phyloP scores from a whole-genome alignment of 2,329 filamentous ascomycete species.

The Xylariomycetidae sp. region DNA sequence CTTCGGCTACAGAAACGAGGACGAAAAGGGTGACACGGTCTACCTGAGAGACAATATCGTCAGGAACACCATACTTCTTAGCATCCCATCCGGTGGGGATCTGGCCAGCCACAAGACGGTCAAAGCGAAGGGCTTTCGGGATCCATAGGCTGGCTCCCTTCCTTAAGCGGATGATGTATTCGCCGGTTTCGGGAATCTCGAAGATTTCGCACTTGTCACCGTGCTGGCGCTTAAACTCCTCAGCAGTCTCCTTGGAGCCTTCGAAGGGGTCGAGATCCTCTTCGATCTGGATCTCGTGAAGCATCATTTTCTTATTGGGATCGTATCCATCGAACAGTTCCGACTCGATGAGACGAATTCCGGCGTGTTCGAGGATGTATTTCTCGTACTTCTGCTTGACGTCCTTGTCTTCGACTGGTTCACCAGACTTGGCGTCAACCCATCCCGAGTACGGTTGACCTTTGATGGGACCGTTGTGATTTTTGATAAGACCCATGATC shows the following conservation, averaged over 20 bases:
- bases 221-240: constrained; percentile 96
- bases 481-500: constrained; percentile 99
- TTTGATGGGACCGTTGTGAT: constrained; percentile 94
- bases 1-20: constrained; percentile 88
- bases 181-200: constrained; percentile 86
- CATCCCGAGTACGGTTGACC: constrained; percentile 94
- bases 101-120: constrained; percentile 94
- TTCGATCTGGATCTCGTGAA: constrained; percentile 96
- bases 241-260: constrained; percentile 91
- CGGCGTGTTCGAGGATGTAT: constrained; percentile 90
- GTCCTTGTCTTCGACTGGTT: constrained; percentile 97
- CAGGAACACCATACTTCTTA: constrained; percentile 91
- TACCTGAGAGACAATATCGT: constrained; percentile 96
- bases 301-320: constrained; percentile 95
- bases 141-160: constrained; percentile 95
- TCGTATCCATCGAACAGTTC: constrained; percentile 97
- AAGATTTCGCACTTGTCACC: constrained; percentile 98
- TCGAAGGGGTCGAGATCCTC: constrained; percentile 97
- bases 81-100: constrained; percentile 97
- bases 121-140: constrained; percentile 94
- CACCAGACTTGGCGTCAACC: constrained; percentile 91
- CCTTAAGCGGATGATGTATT: constrained; percentile 90
- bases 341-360: constrained; percentile 95
- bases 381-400: constrained; percentile 98
- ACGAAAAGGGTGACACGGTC: constrained; percentile 95